Conservation (phyloP, 148 eudicot genomes). For the Chenopodium berlandieri region DNA sequence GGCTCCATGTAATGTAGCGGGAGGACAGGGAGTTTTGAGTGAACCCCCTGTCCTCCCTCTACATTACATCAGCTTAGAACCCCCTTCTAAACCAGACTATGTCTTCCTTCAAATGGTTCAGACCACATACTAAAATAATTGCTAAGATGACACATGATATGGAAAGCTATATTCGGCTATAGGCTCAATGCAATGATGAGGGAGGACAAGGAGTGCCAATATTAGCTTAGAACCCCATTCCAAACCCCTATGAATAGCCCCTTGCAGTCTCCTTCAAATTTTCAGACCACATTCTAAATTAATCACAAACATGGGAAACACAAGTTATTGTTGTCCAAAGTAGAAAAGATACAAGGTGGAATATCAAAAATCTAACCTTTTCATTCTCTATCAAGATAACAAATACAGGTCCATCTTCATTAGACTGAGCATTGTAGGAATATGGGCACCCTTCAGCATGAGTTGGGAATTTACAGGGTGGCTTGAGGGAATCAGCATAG, state of each 20-base stretch:
- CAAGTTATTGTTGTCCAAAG: neutral
- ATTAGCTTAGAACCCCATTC: neutral
- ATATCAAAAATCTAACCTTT: slow-evolving; percentile 51
- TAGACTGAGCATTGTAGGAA: slow-evolving; percentile 54
- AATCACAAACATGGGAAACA: neutral
- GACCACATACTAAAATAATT: neutral
- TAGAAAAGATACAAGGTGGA: neutral
- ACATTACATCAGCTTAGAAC: neutral
- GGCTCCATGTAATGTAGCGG: neutral
- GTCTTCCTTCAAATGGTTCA: too few species aligned
- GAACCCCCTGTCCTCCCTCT: neutral
- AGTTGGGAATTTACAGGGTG: slow-evolving; percentile 75
- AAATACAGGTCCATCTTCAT: slow-evolving; percentile 73
- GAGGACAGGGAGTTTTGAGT: neutral
- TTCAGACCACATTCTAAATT: neutral
- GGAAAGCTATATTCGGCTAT: too few species aligned
- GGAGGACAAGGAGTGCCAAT: neutral
- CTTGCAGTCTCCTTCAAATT: too few species aligned
- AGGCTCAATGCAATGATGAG: neutral
- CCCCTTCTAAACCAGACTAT: neutral
- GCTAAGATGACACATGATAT: neutral
- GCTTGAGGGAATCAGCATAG: slow-evolving; percentile 45
- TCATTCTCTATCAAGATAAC: slow-evolving; percentile 86
- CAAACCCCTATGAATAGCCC: neutral
- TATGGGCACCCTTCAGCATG: slow-evolving; percentile 80